phyloP scores from a whole-genome alignment of 768 basidiomycete genomes.

The Lactifluus hygrophoroides region DNA sequence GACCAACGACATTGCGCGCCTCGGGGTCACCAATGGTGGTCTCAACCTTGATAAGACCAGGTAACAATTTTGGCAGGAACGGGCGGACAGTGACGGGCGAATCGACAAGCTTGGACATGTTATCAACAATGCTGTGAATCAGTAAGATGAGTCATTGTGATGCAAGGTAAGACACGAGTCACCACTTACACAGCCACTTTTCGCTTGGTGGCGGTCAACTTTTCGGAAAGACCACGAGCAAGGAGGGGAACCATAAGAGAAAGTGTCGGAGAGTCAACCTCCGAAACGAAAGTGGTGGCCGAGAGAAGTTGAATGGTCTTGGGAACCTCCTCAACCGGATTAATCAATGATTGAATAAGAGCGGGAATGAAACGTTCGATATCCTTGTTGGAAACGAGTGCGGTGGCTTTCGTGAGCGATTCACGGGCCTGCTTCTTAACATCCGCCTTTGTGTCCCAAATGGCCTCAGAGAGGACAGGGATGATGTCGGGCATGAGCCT shows the following conservation, averaged over 20 bases:
- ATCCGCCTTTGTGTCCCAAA: slow-evolving; percentile 98
- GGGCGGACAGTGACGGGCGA: slow-evolving; percentile 91
- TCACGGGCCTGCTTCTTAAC: slow-evolving; percentile 98
- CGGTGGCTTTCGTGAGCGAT: slow-evolving; percentile 89
- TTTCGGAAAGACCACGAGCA: slow-evolving; percentile 88
- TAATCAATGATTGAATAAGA: slow-evolving; percentile 94
- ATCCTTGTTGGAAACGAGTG: slow-evolving; percentile 96
- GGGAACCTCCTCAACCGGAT: slow-evolving; percentile 99
- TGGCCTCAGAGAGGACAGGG: slow-evolving; percentile 87
- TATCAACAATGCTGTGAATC: slow-evolving; percentile 82
- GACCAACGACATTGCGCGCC: slow-evolving; percentile 85
- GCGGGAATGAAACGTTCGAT: slow-evolving; percentile 95
- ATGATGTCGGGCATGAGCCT: slow-evolving; percentile 92
- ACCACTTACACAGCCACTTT: slow-evolving; percentile 89
- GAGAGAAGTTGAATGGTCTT: slow-evolving; percentile 92
- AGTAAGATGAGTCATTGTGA: slow-evolving; percentile 21
- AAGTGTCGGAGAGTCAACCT: slow-evolving; percentile 94
- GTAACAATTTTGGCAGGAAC: slow-evolving; percentile 92
- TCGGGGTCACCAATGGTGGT: slow-evolving; percentile 94
- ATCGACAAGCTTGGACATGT: slow-evolving; percentile 98
- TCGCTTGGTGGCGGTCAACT: slow-evolving; percentile 92
- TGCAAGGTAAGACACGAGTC: background rate
- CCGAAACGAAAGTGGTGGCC: slow-evolving; percentile 98
- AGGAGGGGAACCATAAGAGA: slow-evolving; percentile 97
- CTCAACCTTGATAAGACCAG: slow-evolving; percentile 94